Evolutionary conservation across 1,284 basidiomycete species (phyloP), one percentile per base, ranked within the genome.

Genomic region (Leccinum pachyderme): DNA sequence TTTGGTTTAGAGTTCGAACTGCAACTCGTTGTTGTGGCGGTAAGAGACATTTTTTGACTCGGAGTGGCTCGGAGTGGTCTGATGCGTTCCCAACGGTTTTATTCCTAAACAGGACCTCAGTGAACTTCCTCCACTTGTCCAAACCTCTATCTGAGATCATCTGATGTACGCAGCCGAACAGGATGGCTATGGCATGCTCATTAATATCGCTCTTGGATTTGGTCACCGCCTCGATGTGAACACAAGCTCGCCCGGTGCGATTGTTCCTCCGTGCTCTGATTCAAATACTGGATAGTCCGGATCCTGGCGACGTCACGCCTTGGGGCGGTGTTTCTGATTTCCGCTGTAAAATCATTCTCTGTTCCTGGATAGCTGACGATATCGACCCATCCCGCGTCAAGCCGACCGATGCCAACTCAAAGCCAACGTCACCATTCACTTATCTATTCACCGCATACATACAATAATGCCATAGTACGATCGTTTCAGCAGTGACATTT

Each of bases 141-240:
- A 29, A 22, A 51, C 24, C 22, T 15, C 43, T 18, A 22, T 35
- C 45, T 6, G 22, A 54, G 51, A 52, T 52, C 18, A 52, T 52
- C 18, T 49, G 31, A 18, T 18, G 24, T 24, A 22, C 12, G 29
- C 5, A 13, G 25, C 12, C 29, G 18, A 15, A 51, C 43, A 44
- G 43, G 24, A 44, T 25, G 24, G 24, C 24, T 22, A 25, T 37
- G 18, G 43, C 24, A 15, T 25, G 8, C 15, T 25, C 11, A 25
- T 41, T 41, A 11, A 22, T 12, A 11, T 5, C 18, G 37, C 18
- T 41, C 6, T 41, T 41, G 37, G 18, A 22, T 12, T 18, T 22
- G 11, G 13, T 44, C 24, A 44, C 24, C 24, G 13, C 24, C 18
- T 9, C 43, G 15, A 25, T 44, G 24, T 25, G 13, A 24, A 44